phyloP scores from a whole-genome alignment of 495 filamentous ascomycete species.

The Xylaria acuta region DNA sequence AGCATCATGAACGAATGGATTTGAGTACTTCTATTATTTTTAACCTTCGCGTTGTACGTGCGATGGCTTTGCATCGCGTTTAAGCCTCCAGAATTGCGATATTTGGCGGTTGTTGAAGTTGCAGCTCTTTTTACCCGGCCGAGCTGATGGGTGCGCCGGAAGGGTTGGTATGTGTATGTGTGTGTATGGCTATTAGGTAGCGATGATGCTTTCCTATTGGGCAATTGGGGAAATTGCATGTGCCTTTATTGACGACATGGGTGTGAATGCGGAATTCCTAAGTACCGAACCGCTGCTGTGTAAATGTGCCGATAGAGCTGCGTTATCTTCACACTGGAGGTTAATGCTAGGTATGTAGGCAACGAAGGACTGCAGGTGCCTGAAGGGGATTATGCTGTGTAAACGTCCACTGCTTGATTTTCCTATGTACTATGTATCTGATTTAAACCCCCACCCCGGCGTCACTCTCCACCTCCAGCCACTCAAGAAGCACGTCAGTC shows the following conservation, averaged over 20 bases:
- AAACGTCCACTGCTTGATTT: not conserved
- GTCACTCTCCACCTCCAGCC: not conserved
- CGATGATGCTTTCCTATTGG: slow-evolving; percentile 10
- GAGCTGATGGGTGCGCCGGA: not conserved
- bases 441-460: not conserved
- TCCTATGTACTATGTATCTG: too few species aligned
- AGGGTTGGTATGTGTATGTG: not conserved
- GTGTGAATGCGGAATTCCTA: not conserved
- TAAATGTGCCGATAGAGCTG: not conserved
- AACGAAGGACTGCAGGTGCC: slow-evolving; percentile 1
- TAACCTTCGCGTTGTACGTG: not conserved
- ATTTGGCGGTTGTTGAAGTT: not conserved
- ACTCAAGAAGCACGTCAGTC: not conserved
- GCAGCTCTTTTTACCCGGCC: not conserved
- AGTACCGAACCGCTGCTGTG: not conserved
- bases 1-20: slow-evolving; percentile 13
- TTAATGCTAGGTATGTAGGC: not conserved
- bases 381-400: slow-evolving; percentile 1
- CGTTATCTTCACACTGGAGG: not conserved
- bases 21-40: slow-evolving; percentile 2
- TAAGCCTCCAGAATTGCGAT: not conserved
- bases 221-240: not conserved
- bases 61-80: slow-evolving; percentile 4
- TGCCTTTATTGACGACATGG: not conserved
- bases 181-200: slow-evolving; percentile 13